Conservation (phyloP, 2,329 filamentous ascomycete genomes). For the Trichoderma sp. region DNA sequence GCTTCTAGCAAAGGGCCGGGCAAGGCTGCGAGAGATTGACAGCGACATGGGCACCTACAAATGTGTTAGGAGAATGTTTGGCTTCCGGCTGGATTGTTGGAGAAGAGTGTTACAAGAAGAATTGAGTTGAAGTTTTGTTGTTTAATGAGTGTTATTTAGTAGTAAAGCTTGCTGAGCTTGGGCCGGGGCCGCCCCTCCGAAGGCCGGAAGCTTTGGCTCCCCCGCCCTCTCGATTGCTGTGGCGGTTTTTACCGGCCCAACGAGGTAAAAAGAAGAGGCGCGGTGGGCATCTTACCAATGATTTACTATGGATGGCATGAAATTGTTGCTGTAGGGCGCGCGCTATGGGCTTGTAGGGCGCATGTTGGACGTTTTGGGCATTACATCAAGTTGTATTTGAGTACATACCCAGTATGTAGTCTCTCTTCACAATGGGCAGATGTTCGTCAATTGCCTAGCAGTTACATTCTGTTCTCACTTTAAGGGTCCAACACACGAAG, state of each 20-base stretch:
- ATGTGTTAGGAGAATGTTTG: neutral
- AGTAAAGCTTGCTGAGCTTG: neutral
- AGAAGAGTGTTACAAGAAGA: neutral
- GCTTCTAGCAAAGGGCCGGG: conserved; percentile 18
- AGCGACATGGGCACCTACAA: conserved; percentile 31
- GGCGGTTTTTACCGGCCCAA: conserved; percentile 25
- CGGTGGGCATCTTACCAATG: neutral
- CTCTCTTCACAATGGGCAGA: no score
- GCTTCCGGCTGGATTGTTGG: neutral
- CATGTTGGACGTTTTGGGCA: neutral
- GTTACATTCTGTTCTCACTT: neutral
- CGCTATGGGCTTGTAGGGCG: neutral
- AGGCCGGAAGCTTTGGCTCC: conserved; percentile 6
- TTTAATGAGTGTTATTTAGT: conserved; percentile 4
- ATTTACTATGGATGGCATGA: neutral
- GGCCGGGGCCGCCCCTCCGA: conserved; percentile 12
- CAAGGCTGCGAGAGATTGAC: conserved; percentile 23
- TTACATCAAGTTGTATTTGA: neutral
- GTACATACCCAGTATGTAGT: no score
- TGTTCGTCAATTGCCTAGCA: neutral
- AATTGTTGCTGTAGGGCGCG: neutral
- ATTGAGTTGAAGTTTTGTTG: neutral
- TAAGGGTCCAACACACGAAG: neutral
- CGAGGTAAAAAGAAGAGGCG: neutral
- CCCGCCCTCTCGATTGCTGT: conserved; percentile 9